Conservation (phyloP, 495 filamentous ascomycete species). For the Chlorociboria aeruginascens region DNA sequence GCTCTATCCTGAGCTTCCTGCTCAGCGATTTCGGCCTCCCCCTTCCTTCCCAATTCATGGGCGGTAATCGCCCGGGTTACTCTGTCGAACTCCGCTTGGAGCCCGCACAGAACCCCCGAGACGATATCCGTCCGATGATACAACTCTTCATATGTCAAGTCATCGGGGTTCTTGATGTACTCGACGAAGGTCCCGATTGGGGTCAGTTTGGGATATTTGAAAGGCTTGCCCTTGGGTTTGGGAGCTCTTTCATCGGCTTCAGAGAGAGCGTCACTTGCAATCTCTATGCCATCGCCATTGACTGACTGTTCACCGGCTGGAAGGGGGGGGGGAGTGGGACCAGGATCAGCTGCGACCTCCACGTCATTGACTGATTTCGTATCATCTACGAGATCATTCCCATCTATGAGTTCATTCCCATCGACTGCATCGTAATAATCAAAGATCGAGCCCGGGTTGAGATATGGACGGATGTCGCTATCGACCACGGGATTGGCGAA, state of each 20-base stretch:
- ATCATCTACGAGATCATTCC: neutral
- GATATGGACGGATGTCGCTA: neutral
- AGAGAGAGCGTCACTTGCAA: neutral
- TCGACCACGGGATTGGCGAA: neutral
- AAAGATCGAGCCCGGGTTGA: neutral
- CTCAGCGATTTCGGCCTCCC: constrained; percentile 1
- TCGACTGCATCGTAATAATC: constrained; percentile 5
- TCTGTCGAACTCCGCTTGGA: constrained; percentile 12
- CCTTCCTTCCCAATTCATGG: neutral
- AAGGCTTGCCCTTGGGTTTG: neutral
- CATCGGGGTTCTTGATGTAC: constrained; percentile 4
- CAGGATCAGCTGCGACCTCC: neutral
- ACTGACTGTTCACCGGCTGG: too few relatives aligned
- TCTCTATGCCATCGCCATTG: neutral
- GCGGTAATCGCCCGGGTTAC: constrained; percentile 3
- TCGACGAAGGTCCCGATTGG: constrained; percentile 7
- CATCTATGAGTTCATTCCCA: neutral
- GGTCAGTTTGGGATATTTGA: constrained; percentile 8
- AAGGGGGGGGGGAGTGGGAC: too few relatives aligned
- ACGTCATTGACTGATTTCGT: neutral
- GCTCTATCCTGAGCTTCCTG: neutral
- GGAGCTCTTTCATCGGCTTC: too few relatives aligned
- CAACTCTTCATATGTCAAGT: constrained; percentile 9
- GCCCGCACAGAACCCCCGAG: neutral
- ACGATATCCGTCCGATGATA: constrained; percentile 9